Percentiles rank a stretch among this genome's conserved stretches.
Conservation (phyloP, 1,284 basidiomycete genomes). For the Ceratobasidium papillatum region DNA sequence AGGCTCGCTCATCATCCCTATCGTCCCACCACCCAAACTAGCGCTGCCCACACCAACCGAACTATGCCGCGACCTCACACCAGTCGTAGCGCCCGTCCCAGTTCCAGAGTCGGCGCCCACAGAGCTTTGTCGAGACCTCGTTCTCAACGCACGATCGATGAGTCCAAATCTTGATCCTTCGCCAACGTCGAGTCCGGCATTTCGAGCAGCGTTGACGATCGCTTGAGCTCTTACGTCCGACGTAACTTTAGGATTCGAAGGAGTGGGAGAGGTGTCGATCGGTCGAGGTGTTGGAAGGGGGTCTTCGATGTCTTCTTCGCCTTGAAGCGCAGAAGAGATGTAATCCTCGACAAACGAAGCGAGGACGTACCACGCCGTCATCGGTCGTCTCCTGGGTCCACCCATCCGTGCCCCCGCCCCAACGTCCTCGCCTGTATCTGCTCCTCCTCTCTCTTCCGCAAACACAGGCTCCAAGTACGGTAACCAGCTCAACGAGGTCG, state of each 20-base stretch:
- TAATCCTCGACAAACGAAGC: conserved; percentile 37
- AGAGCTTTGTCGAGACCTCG: conserved; percentile 10
- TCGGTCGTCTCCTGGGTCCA: background rate
- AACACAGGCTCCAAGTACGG: conserved; percentile 34
- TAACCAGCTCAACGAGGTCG: conserved; percentile 26
- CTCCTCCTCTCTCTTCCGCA: conserved; percentile 13
- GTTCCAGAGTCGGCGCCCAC: background rate
- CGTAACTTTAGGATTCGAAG: background rate
- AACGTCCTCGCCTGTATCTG: background rate
- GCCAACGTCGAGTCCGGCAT: background rate
- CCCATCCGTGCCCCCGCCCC: background rate
- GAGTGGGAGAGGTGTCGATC: background rate
- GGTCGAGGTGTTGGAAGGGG: background rate
- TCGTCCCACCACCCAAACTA: background rate
- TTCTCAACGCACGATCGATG: conserved; percentile 20
- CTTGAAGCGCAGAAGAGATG: background rate
- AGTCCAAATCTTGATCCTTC: background rate
- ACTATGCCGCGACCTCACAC: background rate
- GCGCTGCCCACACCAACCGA: background rate
- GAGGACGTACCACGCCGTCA: conserved; percentile 35
- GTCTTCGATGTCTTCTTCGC: background rate
- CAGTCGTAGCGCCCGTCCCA: background rate
- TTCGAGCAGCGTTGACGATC: conserved; percentile 16
- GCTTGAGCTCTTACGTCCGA: conserved; percentile 10
- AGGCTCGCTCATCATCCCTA: conserved; percentile 24